Percentiles rank a stretch among this genome's conserved stretches.
Conservation (phyloP, 306 rosid genomes). For the Quercus ilex region DNA sequence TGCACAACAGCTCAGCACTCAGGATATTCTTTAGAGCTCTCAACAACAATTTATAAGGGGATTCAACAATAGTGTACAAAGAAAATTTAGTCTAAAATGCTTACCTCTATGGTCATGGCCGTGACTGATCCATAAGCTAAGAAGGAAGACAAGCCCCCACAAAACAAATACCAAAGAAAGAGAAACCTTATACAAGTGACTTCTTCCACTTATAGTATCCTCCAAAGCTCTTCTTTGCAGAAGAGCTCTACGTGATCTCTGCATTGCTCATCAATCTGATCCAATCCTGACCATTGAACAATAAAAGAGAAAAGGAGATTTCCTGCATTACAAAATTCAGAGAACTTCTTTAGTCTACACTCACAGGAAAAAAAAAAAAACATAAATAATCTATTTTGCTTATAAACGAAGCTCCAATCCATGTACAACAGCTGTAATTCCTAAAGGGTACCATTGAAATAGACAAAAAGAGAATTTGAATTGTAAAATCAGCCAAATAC, state of each 20-base stretch:
- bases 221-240: constrained; percentile 58
- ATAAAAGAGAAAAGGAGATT: constrained; percentile 4
- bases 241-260: constrained; percentile 76
- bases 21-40: not conserved
- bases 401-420: not conserved
- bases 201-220: constrained; percentile 45
- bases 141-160: constrained; percentile 70
- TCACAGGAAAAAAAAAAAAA: not conserved
- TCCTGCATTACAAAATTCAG: constrained; percentile 35
- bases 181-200: constrained; percentile 61
- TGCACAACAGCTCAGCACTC: not conserved
- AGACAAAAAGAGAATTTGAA: not conserved
- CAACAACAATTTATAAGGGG: not conserved
- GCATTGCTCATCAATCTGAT: constrained; percentile 77
- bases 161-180: constrained; percentile 61
- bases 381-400: not conserved
- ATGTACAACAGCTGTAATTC: not conserved
- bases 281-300: constrained; percentile 15
- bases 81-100: constrained; percentile 6
- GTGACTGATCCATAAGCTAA: constrained; percentile 68
- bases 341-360: constrained; percentile 19
- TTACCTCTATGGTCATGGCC: constrained; percentile 68
- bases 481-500: constrained; percentile 9
- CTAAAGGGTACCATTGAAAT: not conserved
- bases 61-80: not conserved